These are phyloP conservation scores for Dimocarpus longan DNA, from an alignment of 345 rosid genomes.

Conservation along the genomic window DNA sequence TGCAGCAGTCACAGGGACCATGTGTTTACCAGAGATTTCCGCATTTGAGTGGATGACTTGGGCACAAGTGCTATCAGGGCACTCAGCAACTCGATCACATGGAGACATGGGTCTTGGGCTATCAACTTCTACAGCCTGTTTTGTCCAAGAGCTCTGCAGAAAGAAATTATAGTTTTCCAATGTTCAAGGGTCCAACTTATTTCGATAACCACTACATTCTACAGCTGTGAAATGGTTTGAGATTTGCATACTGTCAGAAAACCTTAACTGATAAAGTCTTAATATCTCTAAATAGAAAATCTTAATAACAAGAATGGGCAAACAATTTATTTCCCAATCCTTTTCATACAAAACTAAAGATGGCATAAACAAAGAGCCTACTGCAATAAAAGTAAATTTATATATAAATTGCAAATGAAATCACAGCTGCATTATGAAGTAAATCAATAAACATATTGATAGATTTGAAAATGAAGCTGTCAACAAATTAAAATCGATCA, in stretches of 20 bases:
- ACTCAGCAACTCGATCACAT: constrained; percentile 40
- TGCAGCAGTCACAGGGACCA: constrained; percentile 26
- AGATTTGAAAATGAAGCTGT: not conserved
- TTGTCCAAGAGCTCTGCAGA: constrained; percentile 65
- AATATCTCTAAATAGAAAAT: not conserved
- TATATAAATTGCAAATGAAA: not conserved
- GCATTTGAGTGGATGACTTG: constrained; percentile 55
- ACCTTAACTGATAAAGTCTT: not conserved
- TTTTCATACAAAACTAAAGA: not conserved
- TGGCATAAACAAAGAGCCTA: not conserved
- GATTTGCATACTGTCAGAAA: constrained; percentile 4
- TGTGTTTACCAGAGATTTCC: constrained; percentile 37
- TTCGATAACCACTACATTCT: not conserved
- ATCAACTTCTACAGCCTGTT: constrained; percentile 45
- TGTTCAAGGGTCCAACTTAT: not conserved
- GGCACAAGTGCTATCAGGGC: constrained; percentile 61
- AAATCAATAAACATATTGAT: not conserved
- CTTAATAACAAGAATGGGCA: not conserved
- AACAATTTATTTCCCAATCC: not conserved
- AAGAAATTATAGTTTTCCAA: not conserved
- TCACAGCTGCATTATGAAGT: not conserved
- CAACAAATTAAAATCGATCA: not conserved
- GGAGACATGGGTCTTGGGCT: constrained; percentile 39
- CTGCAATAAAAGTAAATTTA: not conserved
- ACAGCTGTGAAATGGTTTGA: not conserved